Evolutionary conservation across 768 basidiomycete species (phyloP), one percentile per base, ranked within the genome.

Genomic region (Mycena belliarum): DNA sequence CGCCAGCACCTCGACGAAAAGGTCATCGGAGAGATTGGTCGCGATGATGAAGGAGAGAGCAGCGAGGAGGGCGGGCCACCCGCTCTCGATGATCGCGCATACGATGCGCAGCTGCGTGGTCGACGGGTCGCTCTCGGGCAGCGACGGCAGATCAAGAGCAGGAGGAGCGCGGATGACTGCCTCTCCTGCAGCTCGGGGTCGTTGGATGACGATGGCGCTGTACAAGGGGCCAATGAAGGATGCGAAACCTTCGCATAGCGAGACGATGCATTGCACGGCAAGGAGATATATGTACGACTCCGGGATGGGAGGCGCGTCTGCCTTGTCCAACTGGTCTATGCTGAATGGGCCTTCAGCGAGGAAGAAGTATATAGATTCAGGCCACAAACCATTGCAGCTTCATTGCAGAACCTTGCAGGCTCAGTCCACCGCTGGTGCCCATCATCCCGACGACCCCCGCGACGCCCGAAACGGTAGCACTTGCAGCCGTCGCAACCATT

Each of bases 271-370:
- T 65, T 98, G 95, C 0, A 97, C 82, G 0, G 87, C 92, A 2
- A 99, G 82, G 9, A 99, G 87, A 68, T 95, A 96, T 61, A 96
- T 82, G 69, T 99, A 98, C 4, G 90, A 81, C 57, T 99, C 97
- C 0, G 97, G 96, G 51, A 98, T 95, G 0, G 85, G 79, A 0
- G 97, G 97, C 0, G 95, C 86, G 64, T 99, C 97, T 0, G 93
- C 90, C 71, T 99, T 99, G 76, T 99, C 96, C 14, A 98, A 84
- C 71, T 98, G 97, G 69, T 99, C 96, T 64, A 99, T 98, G 69
- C 95, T 97, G 65, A 49, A n/a, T 35, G 4, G 49, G 49, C 43
- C 54, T 38, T 14, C 12, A 35, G 14, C 6, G 16, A 49, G 42
- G 35, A 32, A 23, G 0, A 35, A 21, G 37, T 9, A 14, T 32